phyloP scores from a whole-genome alignment of 306 rosid species.

The Oxytropis ochrocephala region DNA sequence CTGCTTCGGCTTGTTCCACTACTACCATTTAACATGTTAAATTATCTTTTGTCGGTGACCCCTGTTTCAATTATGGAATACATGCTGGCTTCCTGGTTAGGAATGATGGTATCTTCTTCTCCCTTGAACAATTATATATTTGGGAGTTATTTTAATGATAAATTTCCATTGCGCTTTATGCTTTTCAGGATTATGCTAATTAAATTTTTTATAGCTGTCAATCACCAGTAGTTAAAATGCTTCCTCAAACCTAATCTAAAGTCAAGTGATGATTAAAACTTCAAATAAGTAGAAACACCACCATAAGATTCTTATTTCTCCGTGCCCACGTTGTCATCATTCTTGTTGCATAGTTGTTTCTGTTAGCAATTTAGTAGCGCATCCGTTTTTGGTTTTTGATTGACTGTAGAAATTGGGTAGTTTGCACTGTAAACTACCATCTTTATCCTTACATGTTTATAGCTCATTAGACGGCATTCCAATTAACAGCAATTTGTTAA shows the following conservation, averaged over 20 bases:
- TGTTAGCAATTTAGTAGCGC: background rate
- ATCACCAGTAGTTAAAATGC: too few relatives aligned
- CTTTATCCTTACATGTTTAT: background rate
- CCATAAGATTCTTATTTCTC: background rate
- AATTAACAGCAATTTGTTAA: background rate
- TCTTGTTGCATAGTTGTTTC: background rate
- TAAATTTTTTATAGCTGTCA: conserved; percentile 13
- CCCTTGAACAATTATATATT: conserved; percentile 17
- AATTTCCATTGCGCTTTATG: background rate
- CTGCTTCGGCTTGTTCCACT: conserved; percentile 96
- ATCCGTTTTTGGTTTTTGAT: background rate
- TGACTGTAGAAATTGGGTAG: background rate
- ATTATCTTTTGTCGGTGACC: conserved; percentile 87
- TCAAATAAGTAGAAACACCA: background rate
- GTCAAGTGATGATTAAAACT: background rate
- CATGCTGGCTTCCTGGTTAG: conserved; percentile 94
- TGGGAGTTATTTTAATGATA: conserved; percentile 5
- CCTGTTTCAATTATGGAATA: conserved; percentile 80
- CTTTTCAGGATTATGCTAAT: background rate
- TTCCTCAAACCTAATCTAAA: too few relatives aligned
- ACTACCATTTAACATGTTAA: conserved; percentile 85
- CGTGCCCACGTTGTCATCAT: background rate
- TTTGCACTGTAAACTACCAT: background rate
- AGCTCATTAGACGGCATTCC: background rate
- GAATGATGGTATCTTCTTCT: conserved; percentile 82